Evolutionary conservation across 768 basidiomycete genomes (phyloP).

Genomic region (Dacryopinax primogenitus): DNA sequence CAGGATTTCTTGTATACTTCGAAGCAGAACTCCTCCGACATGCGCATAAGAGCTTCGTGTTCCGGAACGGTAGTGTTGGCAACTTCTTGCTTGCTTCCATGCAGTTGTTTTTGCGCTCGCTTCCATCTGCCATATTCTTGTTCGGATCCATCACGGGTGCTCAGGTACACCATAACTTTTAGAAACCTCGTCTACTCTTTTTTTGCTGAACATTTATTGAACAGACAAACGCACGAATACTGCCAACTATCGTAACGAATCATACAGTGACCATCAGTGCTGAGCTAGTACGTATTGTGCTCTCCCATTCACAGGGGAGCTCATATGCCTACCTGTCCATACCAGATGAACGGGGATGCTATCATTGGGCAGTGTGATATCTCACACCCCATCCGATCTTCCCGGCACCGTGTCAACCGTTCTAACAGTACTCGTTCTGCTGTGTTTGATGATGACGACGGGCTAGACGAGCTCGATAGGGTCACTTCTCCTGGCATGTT

Average conservation of each 20-base stretch:
- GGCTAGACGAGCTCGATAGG: constrained; percentile 36
- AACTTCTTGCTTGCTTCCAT: constrained; percentile 88
- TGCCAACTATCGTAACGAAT: constrained; percentile 86
- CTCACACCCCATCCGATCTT: constrained; percentile 55
- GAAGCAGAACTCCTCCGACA: constrained; percentile 76
- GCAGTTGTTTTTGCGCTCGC: constrained; percentile 77
- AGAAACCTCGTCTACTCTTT: constrained; percentile 10
- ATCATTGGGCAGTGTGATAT: constrained; percentile 90
- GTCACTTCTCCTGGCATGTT: background rate
- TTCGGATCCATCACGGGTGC: constrained; percentile 85
- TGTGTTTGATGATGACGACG: constrained; percentile 28
- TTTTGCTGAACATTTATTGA: constrained; percentile 10
- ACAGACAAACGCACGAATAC: constrained; percentile 48
- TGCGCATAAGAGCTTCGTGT: constrained; percentile 89
- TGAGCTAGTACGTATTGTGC: constrained; percentile 44
- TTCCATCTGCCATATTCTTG: constrained; percentile 86
- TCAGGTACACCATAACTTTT: constrained; percentile 28
- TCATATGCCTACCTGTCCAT: background rate
- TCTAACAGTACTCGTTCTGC: constrained; percentile 9
- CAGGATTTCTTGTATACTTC: constrained; percentile 87
- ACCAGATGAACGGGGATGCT: constrained; percentile 48
- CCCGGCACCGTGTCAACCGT: background rate
- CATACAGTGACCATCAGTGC: constrained; percentile 93
- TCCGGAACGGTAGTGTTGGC: constrained; percentile 81
- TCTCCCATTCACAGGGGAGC: background rate